Evolutionary conservation across 768 basidiomycete genomes (phyloP).

Genomic region (Naematelia encephala): DNA sequence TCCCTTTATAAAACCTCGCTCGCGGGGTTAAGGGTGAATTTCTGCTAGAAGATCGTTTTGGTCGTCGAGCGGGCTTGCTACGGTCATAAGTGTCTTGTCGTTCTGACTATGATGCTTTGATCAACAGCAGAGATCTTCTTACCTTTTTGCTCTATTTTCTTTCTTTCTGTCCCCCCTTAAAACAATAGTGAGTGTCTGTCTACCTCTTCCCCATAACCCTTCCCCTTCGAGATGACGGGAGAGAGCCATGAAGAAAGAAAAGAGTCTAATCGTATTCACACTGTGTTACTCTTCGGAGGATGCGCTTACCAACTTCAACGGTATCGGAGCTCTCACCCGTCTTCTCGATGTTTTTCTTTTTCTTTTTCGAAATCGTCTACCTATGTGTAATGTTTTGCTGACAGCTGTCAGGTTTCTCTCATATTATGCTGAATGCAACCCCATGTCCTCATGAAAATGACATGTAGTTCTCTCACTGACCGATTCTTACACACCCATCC

Average conservation of each 20-base stretch:
- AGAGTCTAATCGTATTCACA: slow-evolving; percentile 50
- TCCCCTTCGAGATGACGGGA: background rate
- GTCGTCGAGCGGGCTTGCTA: slow-evolving; percentile 3
- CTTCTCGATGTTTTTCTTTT: slow-evolving; percentile 2
- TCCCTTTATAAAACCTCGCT: background rate
- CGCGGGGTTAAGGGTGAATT: background rate
- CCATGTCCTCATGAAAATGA: background rate
- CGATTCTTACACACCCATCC: slow-evolving; percentile 8
- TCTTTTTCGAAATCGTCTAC: background rate
- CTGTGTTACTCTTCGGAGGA: slow-evolving; percentile 44
- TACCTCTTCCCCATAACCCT: slow-evolving; percentile 6
- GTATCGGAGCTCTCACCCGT: slow-evolving; percentile 40
- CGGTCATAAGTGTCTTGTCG: background rate
- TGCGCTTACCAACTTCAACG: slow-evolving; percentile 46
- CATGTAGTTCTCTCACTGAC: background rate
- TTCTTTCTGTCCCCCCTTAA: background rate
- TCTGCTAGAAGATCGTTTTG: slow-evolving; percentile 15
- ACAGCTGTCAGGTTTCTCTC: slow-evolving; percentile 2
- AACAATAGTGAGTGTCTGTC: too few relatives aligned
- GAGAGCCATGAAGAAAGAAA: slow-evolving; percentile 41
- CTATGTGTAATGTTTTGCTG: slow-evolving; percentile 5
- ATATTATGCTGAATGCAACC: background rate
- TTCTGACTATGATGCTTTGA: background rate
- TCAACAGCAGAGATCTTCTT: slow-evolving; percentile 6
- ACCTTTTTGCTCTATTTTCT: background rate